Base-by-base conservation (phyloP, 2,329 filamentous ascomycete species). In the Colletotrichum graminicola region DNA sequence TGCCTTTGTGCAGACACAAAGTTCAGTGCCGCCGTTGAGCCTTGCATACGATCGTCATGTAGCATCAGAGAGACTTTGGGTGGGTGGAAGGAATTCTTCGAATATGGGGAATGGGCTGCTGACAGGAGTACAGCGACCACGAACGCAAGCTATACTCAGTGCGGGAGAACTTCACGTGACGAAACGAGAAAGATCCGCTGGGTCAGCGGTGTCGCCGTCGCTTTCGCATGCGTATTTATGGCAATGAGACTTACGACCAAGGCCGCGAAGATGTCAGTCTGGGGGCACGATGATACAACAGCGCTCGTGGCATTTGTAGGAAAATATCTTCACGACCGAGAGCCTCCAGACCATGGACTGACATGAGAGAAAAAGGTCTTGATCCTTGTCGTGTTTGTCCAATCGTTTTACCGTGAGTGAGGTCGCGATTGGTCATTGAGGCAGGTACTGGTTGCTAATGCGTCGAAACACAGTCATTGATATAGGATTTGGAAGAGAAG, bases 401-500 rank as follows among this genome's bases (percentile, higher is more conserved):
- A 52, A 29, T 18, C 45, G 1, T 62, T 54, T n/a, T 62, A 52
- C 23, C 32, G 60, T 62, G 23, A 54, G 60, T 51, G 32, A 3
- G 12, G 2, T 14, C 21, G 23, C 21, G 2, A 3, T 16, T 4
- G 5, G 14, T 8, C 16, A n/a, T 2, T 2, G 14, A 14, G 23
- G 6, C 23, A 14, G 23, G 6, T 34, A 11, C 41, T 2, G 18
- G 18, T 21, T 36, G 23, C 26, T 78, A 41, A 77, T 12, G 75
- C 59, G 73, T 79, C 18, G 1, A 11, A 18, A 12, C 18, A 29
- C 43, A 79, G 79, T 76, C 14, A 74, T 76, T 0, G 60, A 75
- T 1, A 54, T 74, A 1, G 78, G 75, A 0, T 80, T 82, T 47
- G 82, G 81, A 3, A 75, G 78, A 26, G 82, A 83, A 45, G 77